Evolutionary conservation across 1,284 basidiomycete species (phyloP).

Genomic region (Ustilago bromivora): DNA sequence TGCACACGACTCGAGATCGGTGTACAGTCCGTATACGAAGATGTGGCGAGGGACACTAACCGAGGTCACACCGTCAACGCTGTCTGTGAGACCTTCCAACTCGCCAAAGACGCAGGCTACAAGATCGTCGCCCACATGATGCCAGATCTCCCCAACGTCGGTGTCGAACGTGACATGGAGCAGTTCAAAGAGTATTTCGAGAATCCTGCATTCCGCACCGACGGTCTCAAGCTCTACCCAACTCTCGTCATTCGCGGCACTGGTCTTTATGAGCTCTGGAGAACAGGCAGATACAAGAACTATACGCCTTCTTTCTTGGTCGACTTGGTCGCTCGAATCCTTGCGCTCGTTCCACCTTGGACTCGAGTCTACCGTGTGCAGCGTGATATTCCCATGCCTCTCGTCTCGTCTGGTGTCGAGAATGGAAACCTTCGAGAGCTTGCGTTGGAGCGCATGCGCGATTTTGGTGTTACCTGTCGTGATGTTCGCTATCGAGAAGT

Average conservation of each 20-base stretch:
- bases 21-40: slow-evolving; percentile 98
- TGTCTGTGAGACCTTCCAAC: slow-evolving; percentile 96
- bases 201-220: slow-evolving; percentile 95
- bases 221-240: slow-evolving; percentile 98
- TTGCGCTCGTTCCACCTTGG: slow-evolving; percentile 98
- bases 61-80: slow-evolving; percentile 95
- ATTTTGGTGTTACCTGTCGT: slow-evolving; percentile 96
- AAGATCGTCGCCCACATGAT: slow-evolving; percentile 79
- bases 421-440: slow-evolving; percentile 98
- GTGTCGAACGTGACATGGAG: slow-evolving; percentile 94
- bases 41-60: slow-evolving; percentile 98
- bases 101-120: slow-evolving; percentile 98
- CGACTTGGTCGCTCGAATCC: slow-evolving; percentile 93
- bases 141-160: slow-evolving; percentile 87
- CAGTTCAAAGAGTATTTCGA: slow-evolving; percentile 99
- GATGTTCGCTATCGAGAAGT: slow-evolving; percentile 99
- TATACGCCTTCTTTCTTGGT: slow-evolving; percentile 98
- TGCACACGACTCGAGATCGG: slow-evolving; percentile 98
- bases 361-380: slow-evolving; percentile 94
- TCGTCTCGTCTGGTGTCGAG: slow-evolving; percentile 89
- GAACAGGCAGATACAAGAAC: slow-evolving; percentile 96
- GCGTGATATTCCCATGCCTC: slow-evolving; percentile 67
- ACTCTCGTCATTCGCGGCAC: slow-evolving; percentile 98
- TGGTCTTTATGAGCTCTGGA: slow-evolving; percentile 95
- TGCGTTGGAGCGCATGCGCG: slow-evolving; percentile 96